These are phyloP conservation scores for Annulohypoxylon stygium DNA, from an alignment of 495 filamentous ascomycete species.

Conservation along the genomic window DNA sequence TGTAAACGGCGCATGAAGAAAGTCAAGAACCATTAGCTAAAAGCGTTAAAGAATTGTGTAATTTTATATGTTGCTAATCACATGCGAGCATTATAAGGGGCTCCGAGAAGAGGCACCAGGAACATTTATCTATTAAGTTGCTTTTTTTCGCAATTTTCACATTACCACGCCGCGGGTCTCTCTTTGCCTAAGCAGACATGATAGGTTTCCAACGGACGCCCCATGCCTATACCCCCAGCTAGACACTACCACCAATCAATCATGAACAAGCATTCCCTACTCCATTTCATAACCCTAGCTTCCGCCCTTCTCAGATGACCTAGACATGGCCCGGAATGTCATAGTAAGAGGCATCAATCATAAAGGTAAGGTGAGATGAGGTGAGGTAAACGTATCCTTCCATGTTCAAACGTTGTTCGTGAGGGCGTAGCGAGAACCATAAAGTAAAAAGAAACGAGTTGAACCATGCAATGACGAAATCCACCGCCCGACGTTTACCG, in stretches of 20 bases:
- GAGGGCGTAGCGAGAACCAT: conserved; percentile 21
- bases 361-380: conserved; percentile 15
- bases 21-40: neutral
- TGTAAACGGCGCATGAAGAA: too few relatives aligned
- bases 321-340: conserved; percentile 17
- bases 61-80: neutral
- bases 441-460: conserved; percentile 20
- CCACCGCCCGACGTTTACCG: conserved; percentile 26
- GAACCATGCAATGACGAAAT: conserved; percentile 12
- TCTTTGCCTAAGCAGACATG: conserved; percentile 20
- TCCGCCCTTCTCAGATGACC: conserved; percentile 16
- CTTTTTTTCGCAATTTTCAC: conserved; percentile 23
- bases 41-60: neutral
- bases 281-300: conserved; percentile 18
- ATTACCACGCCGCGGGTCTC: neutral
- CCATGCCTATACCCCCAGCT: conserved; percentile 13
- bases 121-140: conserved; percentile 34
- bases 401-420: conserved; percentile 23
- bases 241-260: conserved; percentile 1
- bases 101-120: neutral
- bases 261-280: conserved; percentile 4
- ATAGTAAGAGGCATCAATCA: conserved; percentile 22
- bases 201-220: conserved; percentile 23
- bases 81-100: neutral
- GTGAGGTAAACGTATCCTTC: conserved; percentile 2